phyloP scores from a whole-genome alignment of 441 rosid species.

The Bruguiera hainesii region DNA sequence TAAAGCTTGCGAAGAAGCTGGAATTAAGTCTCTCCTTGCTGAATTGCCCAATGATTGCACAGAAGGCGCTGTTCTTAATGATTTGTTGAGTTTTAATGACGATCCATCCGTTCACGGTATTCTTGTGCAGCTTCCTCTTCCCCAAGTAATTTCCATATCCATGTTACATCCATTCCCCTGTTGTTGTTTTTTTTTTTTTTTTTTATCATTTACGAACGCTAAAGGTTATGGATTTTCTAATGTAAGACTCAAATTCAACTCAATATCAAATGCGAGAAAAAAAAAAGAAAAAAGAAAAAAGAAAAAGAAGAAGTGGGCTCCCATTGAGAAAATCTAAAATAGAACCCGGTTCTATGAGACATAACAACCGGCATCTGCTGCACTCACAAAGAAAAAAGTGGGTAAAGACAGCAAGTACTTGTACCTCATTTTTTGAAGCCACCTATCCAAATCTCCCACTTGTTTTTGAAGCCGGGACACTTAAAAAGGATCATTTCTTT shows the following conservation, averaged over 20 bases:
- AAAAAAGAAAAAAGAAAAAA: too few species aligned
- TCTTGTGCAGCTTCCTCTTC: constrained; percentile 94
- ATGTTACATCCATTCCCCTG: not conserved
- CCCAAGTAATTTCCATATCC: constrained; percentile 57
- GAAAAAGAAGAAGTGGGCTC: too few species aligned
- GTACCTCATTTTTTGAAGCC: not conserved
- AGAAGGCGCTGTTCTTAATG: constrained; percentile 48
- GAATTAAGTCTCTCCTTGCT: constrained; percentile 63
- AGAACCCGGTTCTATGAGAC: too few species aligned
- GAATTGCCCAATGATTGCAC: constrained; percentile 55
- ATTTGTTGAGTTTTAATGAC: constrained; percentile 45
- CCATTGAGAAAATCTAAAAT: too few species aligned
- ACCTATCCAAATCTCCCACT: not conserved
- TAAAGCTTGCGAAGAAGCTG: constrained; percentile 78
- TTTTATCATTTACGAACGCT: not conserved
- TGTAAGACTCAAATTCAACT: too few species aligned
- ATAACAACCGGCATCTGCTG: too few species aligned
- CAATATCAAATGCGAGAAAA: too few species aligned
- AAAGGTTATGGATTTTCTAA: not conserved
- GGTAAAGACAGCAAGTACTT: not conserved
- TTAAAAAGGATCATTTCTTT: not conserved
- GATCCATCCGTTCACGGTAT: constrained; percentile 78
- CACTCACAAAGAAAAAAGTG: too few species aligned
- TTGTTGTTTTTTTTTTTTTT: not conserved
- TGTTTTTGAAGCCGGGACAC: not conserved